A percentile compares a stretch with the other conserved stretches of the same genome.
Evolutionary conservation across 2,329 filamentous ascomycete genomes (phyloP).

Genomic region (Beauveria rudraprayagi): DNA sequence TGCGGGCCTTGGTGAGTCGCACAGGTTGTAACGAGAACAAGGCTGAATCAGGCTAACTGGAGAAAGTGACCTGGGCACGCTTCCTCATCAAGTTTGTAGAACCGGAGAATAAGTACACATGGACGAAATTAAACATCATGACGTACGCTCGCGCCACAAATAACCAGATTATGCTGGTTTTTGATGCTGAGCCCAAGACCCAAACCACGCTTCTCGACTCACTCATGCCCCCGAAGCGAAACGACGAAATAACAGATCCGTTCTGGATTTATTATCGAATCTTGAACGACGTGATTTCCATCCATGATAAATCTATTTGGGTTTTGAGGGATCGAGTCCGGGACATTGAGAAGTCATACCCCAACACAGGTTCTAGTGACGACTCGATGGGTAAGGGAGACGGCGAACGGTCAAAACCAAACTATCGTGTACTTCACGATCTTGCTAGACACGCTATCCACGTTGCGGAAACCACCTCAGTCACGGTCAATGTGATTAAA

Average conservation of each 20-base stretch:
- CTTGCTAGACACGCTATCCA: slow-evolving; percentile 37
- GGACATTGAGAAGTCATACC: slow-evolving; percentile 20
- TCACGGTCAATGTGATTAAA: slow-evolving; percentile 24
- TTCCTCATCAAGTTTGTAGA: slow-evolving; percentile 24
- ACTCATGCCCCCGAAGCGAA: slow-evolving; percentile 3
- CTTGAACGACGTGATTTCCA: slow-evolving; percentile 21
- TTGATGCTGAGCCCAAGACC: slow-evolving; percentile 18
- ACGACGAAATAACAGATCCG: slow-evolving; percentile 18
- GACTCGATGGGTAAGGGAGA: too few species aligned
- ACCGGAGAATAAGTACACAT: slow-evolving; percentile 19
- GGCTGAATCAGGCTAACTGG: neutral
- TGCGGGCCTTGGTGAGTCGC: slow-evolving; percentile 16
- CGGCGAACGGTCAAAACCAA: slow-evolving; percentile 8
- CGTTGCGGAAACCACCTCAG: slow-evolving; percentile 33
- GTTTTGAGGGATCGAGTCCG: slow-evolving; percentile 27
- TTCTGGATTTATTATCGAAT: slow-evolving; percentile 30
- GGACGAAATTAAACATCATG: slow-evolving; percentile 29
- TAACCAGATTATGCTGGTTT: slow-evolving; percentile 23
- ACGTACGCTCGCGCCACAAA: slow-evolving; percentile 18
- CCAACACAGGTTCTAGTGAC: neutral
- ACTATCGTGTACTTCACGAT: slow-evolving; percentile 32
- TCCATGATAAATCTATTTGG: slow-evolving; percentile 33
- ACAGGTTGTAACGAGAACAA: too few species aligned
- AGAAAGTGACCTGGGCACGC: slow-evolving; percentile 24
- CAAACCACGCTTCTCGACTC: slow-evolving; percentile 1